A percentile compares a stretch with the other conserved stretches of the same genome.
phyloP scores from a whole-genome alignment of 257 asterid species.

The Orobanche coerulescens region DNA sequence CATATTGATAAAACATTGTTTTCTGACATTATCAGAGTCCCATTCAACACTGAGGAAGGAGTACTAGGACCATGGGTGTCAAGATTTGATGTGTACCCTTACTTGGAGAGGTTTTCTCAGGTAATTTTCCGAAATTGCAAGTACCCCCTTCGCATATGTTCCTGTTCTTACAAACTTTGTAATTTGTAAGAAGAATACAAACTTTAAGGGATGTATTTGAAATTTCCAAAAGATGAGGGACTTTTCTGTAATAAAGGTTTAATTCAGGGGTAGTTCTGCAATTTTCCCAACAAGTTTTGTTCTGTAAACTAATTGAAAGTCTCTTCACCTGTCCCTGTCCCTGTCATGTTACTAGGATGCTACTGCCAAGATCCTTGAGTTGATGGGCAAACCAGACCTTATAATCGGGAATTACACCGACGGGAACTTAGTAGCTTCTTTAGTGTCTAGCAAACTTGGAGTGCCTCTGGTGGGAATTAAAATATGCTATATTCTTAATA shows the following conservation, averaged over 20 bases:
- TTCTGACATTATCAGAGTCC: constrained; percentile 67
- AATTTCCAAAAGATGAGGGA: too few species aligned
- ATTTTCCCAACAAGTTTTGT: background rate
- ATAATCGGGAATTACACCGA: constrained; percentile 82
- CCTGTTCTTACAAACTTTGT: too few species aligned
- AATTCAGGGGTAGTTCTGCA: background rate
- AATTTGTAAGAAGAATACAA: too few species aligned
- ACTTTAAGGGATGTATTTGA: too few species aligned
- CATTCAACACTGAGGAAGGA: constrained; percentile 61
- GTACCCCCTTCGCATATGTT: background rate
- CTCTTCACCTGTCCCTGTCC: background rate
- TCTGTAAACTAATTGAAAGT: constrained; percentile 9
- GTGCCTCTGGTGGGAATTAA: constrained; percentile 48
- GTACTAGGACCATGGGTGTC: constrained; percentile 73
- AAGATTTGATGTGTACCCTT: constrained; percentile 72
- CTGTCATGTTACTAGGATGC: constrained; percentile 42
- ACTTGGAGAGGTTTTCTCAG: constrained; percentile 56
- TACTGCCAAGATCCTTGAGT: constrained; percentile 52
- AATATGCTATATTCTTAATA: background rate
- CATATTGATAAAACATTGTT: constrained; percentile 51
- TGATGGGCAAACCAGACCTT: constrained; percentile 82
- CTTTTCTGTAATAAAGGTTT: background rate
- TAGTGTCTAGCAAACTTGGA: constrained; percentile 72
- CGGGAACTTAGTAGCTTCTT: constrained; percentile 80
- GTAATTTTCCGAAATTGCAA: constrained; percentile 15